Conservation (phyloP, 1,284 basidiomycete genomes). For the Tilletia caries region DNA sequence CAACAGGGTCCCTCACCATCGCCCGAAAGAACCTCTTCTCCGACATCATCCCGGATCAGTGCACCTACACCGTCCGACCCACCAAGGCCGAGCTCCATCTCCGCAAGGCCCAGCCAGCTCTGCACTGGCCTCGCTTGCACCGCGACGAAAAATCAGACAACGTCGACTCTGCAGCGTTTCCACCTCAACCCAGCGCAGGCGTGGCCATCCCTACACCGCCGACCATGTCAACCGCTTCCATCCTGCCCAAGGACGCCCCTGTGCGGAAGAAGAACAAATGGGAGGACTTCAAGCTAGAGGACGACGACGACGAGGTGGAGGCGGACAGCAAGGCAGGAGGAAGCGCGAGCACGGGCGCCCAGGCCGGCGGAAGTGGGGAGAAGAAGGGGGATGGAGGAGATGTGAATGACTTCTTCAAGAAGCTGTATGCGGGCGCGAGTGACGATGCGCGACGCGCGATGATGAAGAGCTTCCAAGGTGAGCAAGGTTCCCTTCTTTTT, state of each 20-base stretch:
- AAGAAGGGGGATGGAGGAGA: constrained; percentile 21
- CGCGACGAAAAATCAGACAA: not conserved
- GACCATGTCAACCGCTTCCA: constrained; percentile 11
- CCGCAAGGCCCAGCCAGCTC: constrained; percentile 29
- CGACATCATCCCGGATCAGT: constrained; percentile 22
- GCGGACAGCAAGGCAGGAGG: too few relatives aligned
- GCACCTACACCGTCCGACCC: constrained; percentile 30
- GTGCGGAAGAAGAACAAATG: constrained; percentile 38
- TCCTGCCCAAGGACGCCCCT: not conserved
- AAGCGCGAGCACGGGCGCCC: not conserved
- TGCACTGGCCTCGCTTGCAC: constrained; percentile 28
- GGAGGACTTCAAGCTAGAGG: constrained; percentile 39
- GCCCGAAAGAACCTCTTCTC: constrained; percentile 20
- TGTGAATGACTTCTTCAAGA: constrained; percentile 49
- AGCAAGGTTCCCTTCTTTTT: not conserved
- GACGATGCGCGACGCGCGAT: constrained; percentile 49
- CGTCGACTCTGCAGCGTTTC: not conserved
- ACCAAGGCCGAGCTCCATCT: constrained; percentile 46
- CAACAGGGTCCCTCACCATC: not conserved
- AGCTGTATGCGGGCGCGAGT: constrained; percentile 48
- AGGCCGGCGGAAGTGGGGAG: not conserved
- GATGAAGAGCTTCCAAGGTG: constrained; percentile 45
- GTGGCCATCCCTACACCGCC: constrained; percentile 7
- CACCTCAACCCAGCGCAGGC: not conserved
- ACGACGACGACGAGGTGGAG: constrained; percentile 24